phyloP scores from a whole-genome alignment of 2,329 filamentous ascomycete species.

The Dothiorella sarmentorum region DNA sequence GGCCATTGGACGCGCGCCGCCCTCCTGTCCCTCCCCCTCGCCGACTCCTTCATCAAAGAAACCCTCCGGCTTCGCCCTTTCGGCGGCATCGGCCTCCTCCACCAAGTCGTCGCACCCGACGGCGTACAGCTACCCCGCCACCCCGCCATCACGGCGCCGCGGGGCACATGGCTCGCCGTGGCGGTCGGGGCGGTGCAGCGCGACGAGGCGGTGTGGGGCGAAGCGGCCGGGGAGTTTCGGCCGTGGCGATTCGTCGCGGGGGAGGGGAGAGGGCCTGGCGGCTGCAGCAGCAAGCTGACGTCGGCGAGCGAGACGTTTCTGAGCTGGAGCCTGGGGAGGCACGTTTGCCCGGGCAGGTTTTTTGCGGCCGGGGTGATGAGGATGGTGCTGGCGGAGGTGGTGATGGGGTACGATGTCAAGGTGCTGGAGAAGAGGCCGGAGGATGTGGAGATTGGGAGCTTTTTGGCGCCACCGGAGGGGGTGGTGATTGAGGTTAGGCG shows the following conservation, averaged over 20 bases:
- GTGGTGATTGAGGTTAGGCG: conserved; percentile 5
- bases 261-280: neutral
- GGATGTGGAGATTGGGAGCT: conserved; percentile 10
- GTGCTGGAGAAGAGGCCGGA: conserved; percentile 16
- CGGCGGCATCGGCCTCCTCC: conserved; percentile 21
- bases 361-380: conserved; percentile 20
- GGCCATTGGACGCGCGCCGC: neutral
- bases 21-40: conserved; percentile 21
- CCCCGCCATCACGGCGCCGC: conserved; percentile 20
- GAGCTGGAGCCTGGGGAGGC: conserved; percentile 29
- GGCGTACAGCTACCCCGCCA: conserved; percentile 28
- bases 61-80: conserved; percentile 29
- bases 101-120: conserved; percentile 27
- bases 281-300: conserved; percentile 24
- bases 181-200: conserved; percentile 25
- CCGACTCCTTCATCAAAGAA: conserved; percentile 32
- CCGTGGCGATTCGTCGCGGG: neutral
- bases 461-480: conserved; percentile 1
- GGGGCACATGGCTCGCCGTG: conserved; percentile 24
- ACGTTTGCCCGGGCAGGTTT: conserved; percentile 26
- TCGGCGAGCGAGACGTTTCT: conserved; percentile 27
- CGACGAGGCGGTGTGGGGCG: conserved; percentile 29
- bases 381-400: conserved; percentile 20
- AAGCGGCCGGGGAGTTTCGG: conserved; percentile 22
- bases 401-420: conserved; percentile 21